Evolutionary conservation across 768 basidiomycete genomes (phyloP).

Genomic region (Leucocoprinus birnbaumii): DNA sequence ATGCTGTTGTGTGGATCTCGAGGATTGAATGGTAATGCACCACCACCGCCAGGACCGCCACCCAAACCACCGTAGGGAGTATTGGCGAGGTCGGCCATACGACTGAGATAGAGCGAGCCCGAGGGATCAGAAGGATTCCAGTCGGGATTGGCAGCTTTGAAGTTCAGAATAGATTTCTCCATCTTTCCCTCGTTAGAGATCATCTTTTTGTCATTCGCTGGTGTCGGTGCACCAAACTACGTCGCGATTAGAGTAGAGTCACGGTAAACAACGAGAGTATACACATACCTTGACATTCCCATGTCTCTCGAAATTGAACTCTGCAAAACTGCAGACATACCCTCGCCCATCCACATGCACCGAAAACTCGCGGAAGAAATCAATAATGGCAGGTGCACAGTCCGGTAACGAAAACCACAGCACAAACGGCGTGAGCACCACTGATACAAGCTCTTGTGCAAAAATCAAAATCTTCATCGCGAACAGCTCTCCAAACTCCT

Average conservation of each 20-base stretch:
- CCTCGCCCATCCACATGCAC: conserved; percentile 96
- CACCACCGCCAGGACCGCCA: conserved; percentile 18
- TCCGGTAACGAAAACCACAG: conserved; percentile 89
- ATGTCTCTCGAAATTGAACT: conserved; percentile 95
- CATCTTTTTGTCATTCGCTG: conserved; percentile 67
- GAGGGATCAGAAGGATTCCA: conserved; percentile 93
- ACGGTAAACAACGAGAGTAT: background rate
- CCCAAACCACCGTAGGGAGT: background rate
- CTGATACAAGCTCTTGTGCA: conserved; percentile 83
- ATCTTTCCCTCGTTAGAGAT: conserved; percentile 94
- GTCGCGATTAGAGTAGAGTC: background rate
- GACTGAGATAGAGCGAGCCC: conserved; percentile 85
- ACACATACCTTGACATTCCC: conserved; percentile 77
- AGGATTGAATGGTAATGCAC: conserved; percentile 10
- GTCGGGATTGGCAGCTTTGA: conserved; percentile 94
- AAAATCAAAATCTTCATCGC: conserved; percentile 91
- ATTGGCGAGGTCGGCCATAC: conserved; percentile 67
- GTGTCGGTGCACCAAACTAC: conserved; percentile 83
- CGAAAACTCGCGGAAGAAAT: conserved; percentile 98
- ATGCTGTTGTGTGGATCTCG: conserved; percentile 13
- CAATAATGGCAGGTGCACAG: conserved; percentile 89
- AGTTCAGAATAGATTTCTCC: conserved; percentile 97
- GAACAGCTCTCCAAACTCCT: conserved; percentile 90
- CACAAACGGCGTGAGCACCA: conserved; percentile 91
- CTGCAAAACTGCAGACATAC: conserved; percentile 97